Conservation (phyloP, 2,329 filamentous ascomycete species). For the Dactylellina sp. region DNA sequence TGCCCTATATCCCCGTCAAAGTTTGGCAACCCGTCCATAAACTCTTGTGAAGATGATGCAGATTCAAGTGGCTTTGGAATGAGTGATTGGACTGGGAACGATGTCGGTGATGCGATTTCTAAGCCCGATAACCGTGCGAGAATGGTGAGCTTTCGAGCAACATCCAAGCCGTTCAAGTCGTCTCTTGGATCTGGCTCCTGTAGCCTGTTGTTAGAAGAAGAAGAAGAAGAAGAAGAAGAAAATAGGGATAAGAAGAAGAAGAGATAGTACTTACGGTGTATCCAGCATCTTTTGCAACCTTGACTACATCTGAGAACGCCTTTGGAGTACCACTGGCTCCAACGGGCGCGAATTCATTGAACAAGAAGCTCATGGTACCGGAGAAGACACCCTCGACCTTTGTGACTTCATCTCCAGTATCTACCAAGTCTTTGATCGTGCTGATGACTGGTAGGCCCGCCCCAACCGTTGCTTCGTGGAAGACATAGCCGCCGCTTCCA, state of each 20-base stretch:
- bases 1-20: constrained; percentile 93
- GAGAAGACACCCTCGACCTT: constrained; percentile 98
- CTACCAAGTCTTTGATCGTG: constrained; percentile 91
- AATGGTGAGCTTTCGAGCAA: constrained; percentile 96
- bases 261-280: constrained; percentile 71
- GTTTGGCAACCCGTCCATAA: constrained; percentile 80
- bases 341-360: constrained; percentile 94
- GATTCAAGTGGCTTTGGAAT: constrained; percentile 89
- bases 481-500: constrained; percentile 77
- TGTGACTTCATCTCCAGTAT: constrained; percentile 89
- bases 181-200: constrained; percentile 83
- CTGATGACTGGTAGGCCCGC: constrained; percentile 93
- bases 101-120: constrained; percentile 81
- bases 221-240: background rate
- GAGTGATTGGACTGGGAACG: constrained; percentile 92
- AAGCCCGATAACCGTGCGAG: constrained; percentile 87
- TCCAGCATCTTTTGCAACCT: constrained; percentile 89
- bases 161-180: constrained; percentile 86
- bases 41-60: constrained; percentile 82
- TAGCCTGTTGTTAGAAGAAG: background rate
- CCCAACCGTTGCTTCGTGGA: constrained; percentile 94
- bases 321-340: constrained; percentile 74
- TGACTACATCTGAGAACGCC: constrained; percentile 90
- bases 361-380: constrained; percentile 96
- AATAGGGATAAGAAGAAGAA: background rate